Conservation (phyloP, 1,139 yeast species). For the Taphrina flavorubra region DNA sequence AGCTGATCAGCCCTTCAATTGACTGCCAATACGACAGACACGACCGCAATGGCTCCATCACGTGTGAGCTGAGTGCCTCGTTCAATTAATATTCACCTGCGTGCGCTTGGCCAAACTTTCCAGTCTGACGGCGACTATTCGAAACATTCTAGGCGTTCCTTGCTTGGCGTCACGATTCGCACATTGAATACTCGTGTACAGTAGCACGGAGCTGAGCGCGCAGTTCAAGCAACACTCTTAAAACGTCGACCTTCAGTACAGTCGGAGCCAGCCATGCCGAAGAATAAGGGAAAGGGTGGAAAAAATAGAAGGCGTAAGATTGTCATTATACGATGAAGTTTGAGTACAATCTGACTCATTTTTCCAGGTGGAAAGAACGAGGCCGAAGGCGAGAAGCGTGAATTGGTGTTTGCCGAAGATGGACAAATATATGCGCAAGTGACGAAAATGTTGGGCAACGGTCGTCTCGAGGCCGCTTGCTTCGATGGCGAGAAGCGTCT, state of each 20-base stretch:
- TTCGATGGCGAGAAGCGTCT: conserved; percentile 92
- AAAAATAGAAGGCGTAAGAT: conserved; percentile 56
- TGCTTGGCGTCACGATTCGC: not conserved
- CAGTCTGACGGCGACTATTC: conserved; percentile 18
- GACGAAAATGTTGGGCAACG: conserved; percentile 97
- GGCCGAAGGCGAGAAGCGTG: conserved; percentile 90
- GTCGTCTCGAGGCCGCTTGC: conserved; percentile 92
- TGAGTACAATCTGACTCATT: not conserved
- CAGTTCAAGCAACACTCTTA: too few species aligned
- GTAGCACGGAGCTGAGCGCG: too few species aligned
- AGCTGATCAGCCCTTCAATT: too few species aligned
- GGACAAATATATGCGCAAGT: conserved; percentile 99
- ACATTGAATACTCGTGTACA: too few species aligned
- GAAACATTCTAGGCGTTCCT: conserved; percentile 1
- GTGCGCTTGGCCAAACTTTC: conserved; percentile 1
- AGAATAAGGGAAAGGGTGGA: conserved; percentile 59
- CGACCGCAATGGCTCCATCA: not conserved
- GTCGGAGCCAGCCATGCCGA: conserved; percentile 55
- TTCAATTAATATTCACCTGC: not conserved
- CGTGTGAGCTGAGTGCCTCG: conserved; percentile 8
- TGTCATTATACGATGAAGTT: conserved; percentile 69
- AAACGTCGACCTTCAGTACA: too few species aligned
- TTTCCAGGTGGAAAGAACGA: conserved; percentile 80
- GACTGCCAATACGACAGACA: not conserved
- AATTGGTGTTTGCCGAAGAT: conserved; percentile 86